Conservation (phyloP, 805 yeast genomes). For the Ogataea pini region DNA sequence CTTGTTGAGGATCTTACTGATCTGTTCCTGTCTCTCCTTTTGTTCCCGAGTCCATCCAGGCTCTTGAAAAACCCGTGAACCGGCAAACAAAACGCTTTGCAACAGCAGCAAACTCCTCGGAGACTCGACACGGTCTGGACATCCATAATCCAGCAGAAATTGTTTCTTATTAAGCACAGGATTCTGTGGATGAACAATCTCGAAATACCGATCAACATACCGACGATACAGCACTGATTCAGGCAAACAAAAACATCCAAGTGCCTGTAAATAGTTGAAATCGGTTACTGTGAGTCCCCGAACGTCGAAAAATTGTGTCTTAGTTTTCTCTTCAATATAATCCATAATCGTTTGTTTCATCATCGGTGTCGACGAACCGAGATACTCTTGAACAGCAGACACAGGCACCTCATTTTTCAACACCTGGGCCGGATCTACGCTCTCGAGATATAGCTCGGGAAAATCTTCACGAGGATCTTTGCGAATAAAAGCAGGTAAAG, state of each 20-base stretch:
- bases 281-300: conserved; percentile 21
- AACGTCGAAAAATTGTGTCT: conserved; percentile 8
- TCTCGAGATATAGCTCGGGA: conserved; percentile 26
- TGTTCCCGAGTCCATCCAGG: conserved; percentile 49
- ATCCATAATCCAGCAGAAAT: conserved; percentile 53
- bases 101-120: conserved; percentile 63
- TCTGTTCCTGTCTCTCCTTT: conserved; percentile 40
- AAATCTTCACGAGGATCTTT: conserved; percentile 27
- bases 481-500: conserved; percentile 21
- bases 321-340: conserved; percentile 15
- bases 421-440: conserved; percentile 24
- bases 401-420: conserved; percentile 21
- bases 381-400: conserved; percentile 28
- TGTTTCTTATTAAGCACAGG: conserved; percentile 66
- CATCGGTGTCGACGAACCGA: conserved; percentile 35
- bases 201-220: conserved; percentile 62
- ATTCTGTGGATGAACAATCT: conserved; percentile 62
- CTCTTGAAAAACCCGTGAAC: conserved; percentile 60
- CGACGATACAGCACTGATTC: conserved; percentile 57
- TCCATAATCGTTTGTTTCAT: conserved; percentile 34
- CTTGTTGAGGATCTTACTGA: conserved; percentile 54
- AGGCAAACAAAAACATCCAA: conserved; percentile 73
- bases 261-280: conserved; percentile 21
- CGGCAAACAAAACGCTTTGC: conserved; percentile 69
- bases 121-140: background rate